Base-by-base conservation (phyloP, 345 rosid species). In the Tarenaya hassleriana region DNA sequence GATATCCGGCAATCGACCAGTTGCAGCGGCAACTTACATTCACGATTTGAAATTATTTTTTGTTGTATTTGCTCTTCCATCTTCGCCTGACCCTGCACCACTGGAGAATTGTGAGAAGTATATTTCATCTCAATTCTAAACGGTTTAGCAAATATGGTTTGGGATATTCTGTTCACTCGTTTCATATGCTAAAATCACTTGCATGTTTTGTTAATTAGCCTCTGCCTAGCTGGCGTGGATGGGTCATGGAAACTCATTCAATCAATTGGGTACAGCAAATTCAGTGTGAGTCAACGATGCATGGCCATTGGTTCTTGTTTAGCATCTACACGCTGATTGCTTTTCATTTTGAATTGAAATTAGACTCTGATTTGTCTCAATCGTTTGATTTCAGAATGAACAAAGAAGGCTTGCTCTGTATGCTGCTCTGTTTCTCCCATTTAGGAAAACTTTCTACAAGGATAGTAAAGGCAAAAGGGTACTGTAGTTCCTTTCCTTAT, bases 391-490 rank as follows among this genome's bases (percentile, higher is more conserved):
- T 58, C 58, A 90, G 97, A 88, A 68, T 55, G 94, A 91, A 39
- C 80, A 84, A 51, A 72, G 76, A 64, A 81, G 95, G 71, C 78
- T 91, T 43, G 67, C 78, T 48, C 52, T 79, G 24, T 91, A 87
- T 74, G 76, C 95, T 48, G 88, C 98, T 47, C 60, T 91, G 38
- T 91, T 91, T 79, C 81, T 84, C 52, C 94, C 96, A 18, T 64
- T 87, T 33, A 72, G 84, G 60, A 52, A 70, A 51, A 68, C 63
- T 33, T 47, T 67, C 20, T 84, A 80, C 60, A 60, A 58, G 70
- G 87, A 81, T 69, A 64, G 60, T 18, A 91, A 87, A 69, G 77
- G 77, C 15, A 87, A 77, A 78, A 64, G 54, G 95, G 98, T 91
- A 60, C 53, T 38, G 34, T 19, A 16, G 4, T 33, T 53, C 43